These are phyloP conservation scores for Suillus fuscotomentosus DNA, from an alignment of 768 basidiomycete species.

Conservation along the genomic window DNA sequence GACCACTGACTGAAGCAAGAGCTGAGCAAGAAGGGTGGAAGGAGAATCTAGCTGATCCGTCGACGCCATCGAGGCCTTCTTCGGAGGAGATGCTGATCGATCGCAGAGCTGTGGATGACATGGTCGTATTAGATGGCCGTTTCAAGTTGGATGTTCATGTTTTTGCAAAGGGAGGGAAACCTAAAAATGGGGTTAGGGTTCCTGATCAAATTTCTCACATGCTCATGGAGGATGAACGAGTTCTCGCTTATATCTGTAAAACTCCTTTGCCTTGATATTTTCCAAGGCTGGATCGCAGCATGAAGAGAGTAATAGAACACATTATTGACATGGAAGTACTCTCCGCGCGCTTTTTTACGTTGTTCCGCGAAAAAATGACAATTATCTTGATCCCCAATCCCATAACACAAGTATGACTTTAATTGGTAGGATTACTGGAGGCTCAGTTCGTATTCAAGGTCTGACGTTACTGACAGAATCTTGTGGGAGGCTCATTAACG, in stretches of 20 bases:
- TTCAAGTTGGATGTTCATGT: too few species aligned
- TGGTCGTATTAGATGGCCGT: not conserved
- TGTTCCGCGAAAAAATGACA: not conserved
- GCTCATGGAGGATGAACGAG: not conserved
- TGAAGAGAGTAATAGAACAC: not conserved
- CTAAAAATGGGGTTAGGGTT: slow-evolving; percentile 5
- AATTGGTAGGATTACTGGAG: not conserved
- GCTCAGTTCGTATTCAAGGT: not conserved
- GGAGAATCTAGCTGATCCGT: slow-evolving; percentile 73
- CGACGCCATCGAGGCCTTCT: slow-evolving; percentile 58
- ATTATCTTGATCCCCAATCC: not conserved
- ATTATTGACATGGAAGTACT: not conserved
- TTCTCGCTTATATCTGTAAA: not conserved
- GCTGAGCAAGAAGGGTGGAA: slow-evolving; percentile 32
- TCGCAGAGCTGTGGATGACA: not conserved
- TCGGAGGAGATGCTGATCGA: slow-evolving; percentile 48
- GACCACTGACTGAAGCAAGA: slow-evolving; percentile 75
- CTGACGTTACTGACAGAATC: not conserved
- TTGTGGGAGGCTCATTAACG: too few species aligned
- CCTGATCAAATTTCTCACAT: not conserved
- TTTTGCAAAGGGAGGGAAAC: not conserved
- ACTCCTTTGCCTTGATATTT: not conserved
- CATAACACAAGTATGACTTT: not conserved
- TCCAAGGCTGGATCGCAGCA: not conserved
- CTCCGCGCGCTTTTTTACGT: not conserved